Base-by-base conservation (phyloP, 768 basidiomycete species). In the Mycena indigotica region DNA sequence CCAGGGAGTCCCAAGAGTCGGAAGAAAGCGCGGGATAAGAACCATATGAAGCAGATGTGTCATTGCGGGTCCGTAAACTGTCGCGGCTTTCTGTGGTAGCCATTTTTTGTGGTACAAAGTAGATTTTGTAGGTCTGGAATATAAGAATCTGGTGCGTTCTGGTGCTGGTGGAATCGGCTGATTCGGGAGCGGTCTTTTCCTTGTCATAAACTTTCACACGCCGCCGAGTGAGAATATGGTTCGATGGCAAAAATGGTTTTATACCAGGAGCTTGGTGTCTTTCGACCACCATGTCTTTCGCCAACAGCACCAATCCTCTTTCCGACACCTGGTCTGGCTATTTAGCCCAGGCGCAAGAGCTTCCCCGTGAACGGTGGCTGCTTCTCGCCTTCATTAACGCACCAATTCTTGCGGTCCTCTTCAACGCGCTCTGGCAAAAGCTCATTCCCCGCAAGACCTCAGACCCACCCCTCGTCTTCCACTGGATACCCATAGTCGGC, bases 381-480 rank as follows among this genome's bases (percentile, higher is more conserved):
- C 64, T 82, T 21, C 64, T 81, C 75, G 62, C 79, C 72, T 65
- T 92, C 49, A 65, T 95, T 40, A 91, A 87, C 60, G 72, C 85
- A 15, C 92, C 93, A 2, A 39, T 92, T 48, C 63, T 91, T 60
- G 81, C 77, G 50, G 81, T 95, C 48, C 62, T 86, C 5, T 67
- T 93, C 56, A 95, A 98, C 69, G 83, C 88, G 48, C 68, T 93
- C 5, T 81, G 84, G 67, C 95, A 98, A 72, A 70, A 94, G 91
- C 61, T 88, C 52, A 65, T 86, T 30, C 92, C 93, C 10, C 80
- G 81, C 57, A 83, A 86, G 68, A 78, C 84, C 21, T 84, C 84
- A 17, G 75, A 87, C 39, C 97, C 97, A 2, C 97, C 97, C 0
- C 77, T 89, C 39, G 93, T 98, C 19, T 99, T 98, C 77, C 93